Conservation (phyloP, 179 eudicot species). For the Silene vulgaris region DNA sequence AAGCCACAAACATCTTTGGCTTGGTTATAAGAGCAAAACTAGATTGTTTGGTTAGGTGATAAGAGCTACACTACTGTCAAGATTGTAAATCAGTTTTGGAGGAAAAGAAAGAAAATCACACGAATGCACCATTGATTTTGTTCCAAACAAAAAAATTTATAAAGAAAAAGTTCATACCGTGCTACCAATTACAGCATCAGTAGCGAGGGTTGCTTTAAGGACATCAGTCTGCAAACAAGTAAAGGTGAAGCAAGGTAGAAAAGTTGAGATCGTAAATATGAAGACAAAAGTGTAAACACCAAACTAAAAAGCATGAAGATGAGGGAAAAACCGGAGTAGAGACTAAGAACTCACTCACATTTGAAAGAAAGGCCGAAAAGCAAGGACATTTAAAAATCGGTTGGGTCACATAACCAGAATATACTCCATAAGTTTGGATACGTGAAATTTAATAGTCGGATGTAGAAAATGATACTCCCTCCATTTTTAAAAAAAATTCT, state of each 20-base stretch:
- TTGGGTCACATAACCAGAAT: not conserved
- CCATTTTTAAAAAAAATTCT: too few species aligned
- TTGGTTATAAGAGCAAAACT: too few species aligned
- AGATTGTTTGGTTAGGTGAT: too few species aligned
- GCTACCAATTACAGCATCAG: slow-evolving; percentile 91
- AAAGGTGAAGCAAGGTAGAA: not conserved
- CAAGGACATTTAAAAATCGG: not conserved
- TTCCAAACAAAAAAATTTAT: not conserved
- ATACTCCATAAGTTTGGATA: not conserved
- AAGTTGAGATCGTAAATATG: not conserved
- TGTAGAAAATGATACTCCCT: not conserved
- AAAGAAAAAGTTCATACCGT: slow-evolving; percentile 42
- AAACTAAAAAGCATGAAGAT: not conserved
- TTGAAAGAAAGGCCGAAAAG: not conserved
- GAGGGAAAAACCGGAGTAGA: not conserved
- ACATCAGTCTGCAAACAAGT: slow-evolving; percentile 59
- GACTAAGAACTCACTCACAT: too few species aligned
- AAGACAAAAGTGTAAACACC: not conserved
- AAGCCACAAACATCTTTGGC: too few species aligned
- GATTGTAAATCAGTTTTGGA: not conserved
- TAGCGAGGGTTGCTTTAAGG: slow-evolving; percentile 91
- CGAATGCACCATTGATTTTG: not conserved
- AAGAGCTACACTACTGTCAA: too few species aligned
- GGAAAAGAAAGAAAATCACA: not conserved
- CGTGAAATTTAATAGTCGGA: not conserved